Base-by-base conservation (phyloP, 2,329 filamentous ascomycete genomes). In the Mycosphaerella arachidis region DNA sequence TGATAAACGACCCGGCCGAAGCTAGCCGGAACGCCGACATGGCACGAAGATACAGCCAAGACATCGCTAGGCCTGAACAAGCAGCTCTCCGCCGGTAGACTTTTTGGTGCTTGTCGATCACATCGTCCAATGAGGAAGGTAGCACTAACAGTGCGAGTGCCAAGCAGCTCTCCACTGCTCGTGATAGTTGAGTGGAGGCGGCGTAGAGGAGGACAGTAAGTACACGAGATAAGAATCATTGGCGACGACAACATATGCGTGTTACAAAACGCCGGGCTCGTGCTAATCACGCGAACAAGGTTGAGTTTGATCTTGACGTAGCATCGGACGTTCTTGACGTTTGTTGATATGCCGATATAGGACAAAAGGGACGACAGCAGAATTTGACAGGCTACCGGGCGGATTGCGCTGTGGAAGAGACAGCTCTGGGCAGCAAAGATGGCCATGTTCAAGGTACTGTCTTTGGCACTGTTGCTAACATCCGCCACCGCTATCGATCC, bases 401-500 rank as follows among this genome's bases (percentile, higher is more conserved):
- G 31, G 8, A 35, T 35, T 35, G 13, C 27, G 46, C 13, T 1
- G 3, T 27, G 3, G 46, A 27, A 12, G 6, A 18, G 24, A 5
- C 29, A 27, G 7, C 6, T 20, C 27, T 45, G 33, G 29, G 50
- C 37, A 50, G 51, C 29, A 20, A 12, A 58, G 6, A 62, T 63
- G 63, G 53, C 56, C 45, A 48, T 58, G 50, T 61, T 35, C 8
- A 52, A 20, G 20, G 16, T 61, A 16, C 18, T 63, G 12, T 56
- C 50, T 37, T 48, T 58, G 10, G 48, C 51, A 43, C 43, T 56
- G 31, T 40, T 64, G 45, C 37, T 65, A 29, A 40, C 57, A n/a
- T 46, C 62, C 20, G 53, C 56, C 53, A 52, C 54, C 48, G 63
- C 63, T 29, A 64, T 64, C 53, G 56, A 60, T 55, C 61, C 63